Percentiles rank a stretch among this genome's conserved stretches.
phyloP scores from a whole-genome alignment of 805 yeast species.

The Candida dajiaensis region DNA sequence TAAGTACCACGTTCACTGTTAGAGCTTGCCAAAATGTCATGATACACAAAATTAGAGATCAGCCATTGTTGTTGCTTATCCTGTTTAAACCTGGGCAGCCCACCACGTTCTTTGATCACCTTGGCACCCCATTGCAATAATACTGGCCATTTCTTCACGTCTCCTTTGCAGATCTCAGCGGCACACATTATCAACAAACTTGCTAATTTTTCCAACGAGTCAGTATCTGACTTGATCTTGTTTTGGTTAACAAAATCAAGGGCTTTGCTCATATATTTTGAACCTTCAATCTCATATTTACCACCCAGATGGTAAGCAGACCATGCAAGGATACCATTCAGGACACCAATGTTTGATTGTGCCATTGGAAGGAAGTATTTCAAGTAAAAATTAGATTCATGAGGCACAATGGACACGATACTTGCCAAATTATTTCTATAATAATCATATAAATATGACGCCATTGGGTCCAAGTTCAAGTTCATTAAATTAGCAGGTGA shows the following conservation, averaged over 20 bases:
- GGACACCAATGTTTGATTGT: slow-evolving; percentile 38
- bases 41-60: slow-evolving; percentile 73
- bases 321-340: slow-evolving; percentile 55
- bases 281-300: slow-evolving; percentile 36
- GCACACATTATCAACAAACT: slow-evolving; percentile 63
- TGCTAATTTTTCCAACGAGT: slow-evolving; percentile 44
- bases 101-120: slow-evolving; percentile 56
- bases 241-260: slow-evolving; percentile 34
- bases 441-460: slow-evolving; percentile 40
- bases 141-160: slow-evolving; percentile 68
- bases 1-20: slow-evolving; percentile 56
- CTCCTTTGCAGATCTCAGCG: slow-evolving; percentile 82
- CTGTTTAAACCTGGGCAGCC: slow-evolving; percentile 43
- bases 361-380: slow-evolving; percentile 52
- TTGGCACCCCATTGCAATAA: slow-evolving; percentile 62
- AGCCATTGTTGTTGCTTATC: slow-evolving; percentile 63
- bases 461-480: slow-evolving; percentile 35
- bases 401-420: slow-evolving; percentile 42
- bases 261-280: slow-evolving; percentile 41
- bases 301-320: slow-evolving; percentile 37
- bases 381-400: slow-evolving; percentile 43
- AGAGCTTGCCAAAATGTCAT: slow-evolving; percentile 65
- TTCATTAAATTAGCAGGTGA: slow-evolving; percentile 9
- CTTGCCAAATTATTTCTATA: slow-evolving; percentile 43
- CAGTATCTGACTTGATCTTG: slow-evolving; percentile 22